Conservation (phyloP, 1,284 basidiomycete species). For the Gomphus bonarii region DNA sequence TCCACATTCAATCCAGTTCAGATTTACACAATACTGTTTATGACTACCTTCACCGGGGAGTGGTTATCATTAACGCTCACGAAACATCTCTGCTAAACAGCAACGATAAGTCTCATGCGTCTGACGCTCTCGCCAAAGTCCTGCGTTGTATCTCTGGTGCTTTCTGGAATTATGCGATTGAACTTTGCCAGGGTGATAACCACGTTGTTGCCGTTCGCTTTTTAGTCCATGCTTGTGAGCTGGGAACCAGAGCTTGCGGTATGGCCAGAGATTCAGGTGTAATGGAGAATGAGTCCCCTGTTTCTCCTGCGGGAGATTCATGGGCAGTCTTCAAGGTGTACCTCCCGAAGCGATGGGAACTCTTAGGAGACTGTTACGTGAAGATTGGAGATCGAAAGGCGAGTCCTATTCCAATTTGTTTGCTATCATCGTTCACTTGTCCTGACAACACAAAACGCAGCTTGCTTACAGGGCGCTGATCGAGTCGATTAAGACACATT, state of each 20-base stretch:
- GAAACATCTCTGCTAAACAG: slow-evolving; percentile 13
- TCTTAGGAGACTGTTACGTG: slow-evolving; percentile 65
- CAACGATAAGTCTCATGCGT: slow-evolving; percentile 16
- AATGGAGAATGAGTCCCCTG: slow-evolving; percentile 15
- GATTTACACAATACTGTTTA: slow-evolving; percentile 41
- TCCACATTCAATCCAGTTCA: slow-evolving; percentile 33
- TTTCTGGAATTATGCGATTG: slow-evolving; percentile 53
- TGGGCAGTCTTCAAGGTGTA: slow-evolving; percentile 55
- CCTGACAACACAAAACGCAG: slow-evolving; percentile 24
- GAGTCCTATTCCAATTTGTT: slow-evolving; percentile 13
- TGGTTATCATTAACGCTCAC: slow-evolving; percentile 22
- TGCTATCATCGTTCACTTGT: background rate
- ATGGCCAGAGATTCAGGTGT: background rate
- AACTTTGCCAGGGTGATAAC: slow-evolving; percentile 48
- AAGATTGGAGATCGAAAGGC: slow-evolving; percentile 67
- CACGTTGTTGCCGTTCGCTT: slow-evolving; percentile 57
- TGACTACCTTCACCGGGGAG: slow-evolving; percentile 36
- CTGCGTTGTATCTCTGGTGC: slow-evolving; percentile 57
- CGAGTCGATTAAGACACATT: slow-evolving; percentile 42
- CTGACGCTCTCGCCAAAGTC: slow-evolving; percentile 33
- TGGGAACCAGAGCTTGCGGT: slow-evolving; percentile 39
- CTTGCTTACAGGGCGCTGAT: slow-evolving; percentile 49
- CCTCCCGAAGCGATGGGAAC: slow-evolving; percentile 61
- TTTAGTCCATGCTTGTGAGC: slow-evolving; percentile 44
- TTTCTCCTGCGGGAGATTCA: slow-evolving; percentile 27